Conservation (phyloP, 768 basidiomycete species). For the Leucosporidium creatinivorum region DNA sequence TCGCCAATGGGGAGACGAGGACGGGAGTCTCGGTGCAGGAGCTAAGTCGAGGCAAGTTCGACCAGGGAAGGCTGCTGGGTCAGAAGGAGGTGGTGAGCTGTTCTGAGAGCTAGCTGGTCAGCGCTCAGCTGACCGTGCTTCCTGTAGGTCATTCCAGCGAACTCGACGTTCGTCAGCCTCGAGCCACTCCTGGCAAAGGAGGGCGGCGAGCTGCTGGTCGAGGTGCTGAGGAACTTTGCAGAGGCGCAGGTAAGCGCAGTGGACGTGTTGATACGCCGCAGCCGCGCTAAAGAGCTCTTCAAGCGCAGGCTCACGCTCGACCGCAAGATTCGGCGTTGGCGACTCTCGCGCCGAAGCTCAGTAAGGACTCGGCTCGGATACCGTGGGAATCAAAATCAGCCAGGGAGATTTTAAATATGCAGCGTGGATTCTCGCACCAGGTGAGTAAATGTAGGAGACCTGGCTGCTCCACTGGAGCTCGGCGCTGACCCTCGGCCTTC, state of each 20-base stretch:
- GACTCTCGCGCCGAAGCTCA: constrained; percentile 23
- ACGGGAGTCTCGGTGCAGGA: constrained; percentile 31
- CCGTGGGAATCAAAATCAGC: background rate
- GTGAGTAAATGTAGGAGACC: background rate
- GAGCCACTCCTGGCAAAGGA: constrained; percentile 17
- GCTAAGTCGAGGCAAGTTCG: constrained; percentile 18
- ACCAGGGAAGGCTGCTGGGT: constrained; percentile 20
- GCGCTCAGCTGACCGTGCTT: background rate
- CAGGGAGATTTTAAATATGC: background rate
- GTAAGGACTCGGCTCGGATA: background rate
- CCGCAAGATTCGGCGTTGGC: constrained; percentile 12
- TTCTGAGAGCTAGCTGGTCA: background rate
- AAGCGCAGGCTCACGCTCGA: constrained; percentile 3
- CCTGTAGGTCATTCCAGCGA: background rate
- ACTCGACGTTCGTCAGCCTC: constrained; percentile 4
- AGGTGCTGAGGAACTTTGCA: constrained; percentile 3
- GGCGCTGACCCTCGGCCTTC: background rate
- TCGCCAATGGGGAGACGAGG: constrained; percentile 30
- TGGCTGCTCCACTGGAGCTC: too few species aligned
- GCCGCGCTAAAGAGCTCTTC: too few species aligned
- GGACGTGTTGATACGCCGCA: too few species aligned
- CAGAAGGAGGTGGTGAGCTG: constrained; percentile 8
- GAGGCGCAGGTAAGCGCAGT: background rate
- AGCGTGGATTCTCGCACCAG: constrained; percentile 23
- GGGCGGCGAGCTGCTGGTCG: constrained; percentile 18